Conservation (phyloP, 768 basidiomycete genomes). For the Phlegmacium glaucopus region DNA sequence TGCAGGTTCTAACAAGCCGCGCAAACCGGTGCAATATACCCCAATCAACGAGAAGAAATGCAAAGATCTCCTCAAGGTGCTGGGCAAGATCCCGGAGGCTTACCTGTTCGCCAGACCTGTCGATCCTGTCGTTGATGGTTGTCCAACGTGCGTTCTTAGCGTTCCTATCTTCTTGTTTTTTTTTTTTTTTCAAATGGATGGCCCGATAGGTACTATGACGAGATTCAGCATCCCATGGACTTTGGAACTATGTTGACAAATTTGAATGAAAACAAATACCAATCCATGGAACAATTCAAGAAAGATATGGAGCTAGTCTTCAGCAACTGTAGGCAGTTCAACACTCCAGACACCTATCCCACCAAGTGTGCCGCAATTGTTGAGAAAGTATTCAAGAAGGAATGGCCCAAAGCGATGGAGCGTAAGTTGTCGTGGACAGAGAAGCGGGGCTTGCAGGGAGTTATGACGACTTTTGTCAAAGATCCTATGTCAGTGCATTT, state of each 20-base stretch:
- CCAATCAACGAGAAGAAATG: conserved; percentile 84
- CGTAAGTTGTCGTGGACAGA: conserved; percentile 73
- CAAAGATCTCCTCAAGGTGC: conserved; percentile 59
- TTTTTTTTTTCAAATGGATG: neutral
- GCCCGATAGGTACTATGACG: conserved; percentile 74
- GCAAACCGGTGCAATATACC: conserved; percentile 35
- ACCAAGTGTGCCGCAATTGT: conserved; percentile 66
- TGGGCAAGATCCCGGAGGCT: conserved; percentile 64
- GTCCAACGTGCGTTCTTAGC: conserved; percentile 72
- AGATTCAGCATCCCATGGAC: conserved; percentile 93
- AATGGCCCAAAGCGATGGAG: conserved; percentile 79
- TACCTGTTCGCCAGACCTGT: conserved; percentile 79
- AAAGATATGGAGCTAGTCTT: conserved; percentile 82
- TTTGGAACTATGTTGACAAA: conserved; percentile 77
- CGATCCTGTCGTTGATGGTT: conserved; percentile 78
- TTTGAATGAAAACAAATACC: conserved; percentile 64
- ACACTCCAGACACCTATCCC: conserved; percentile 77
- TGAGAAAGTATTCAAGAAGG: conserved; percentile 75
- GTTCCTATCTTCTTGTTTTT: conserved; percentile 7
- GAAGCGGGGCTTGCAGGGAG: conserved; percentile 70
- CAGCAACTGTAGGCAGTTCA: conserved; percentile 90
- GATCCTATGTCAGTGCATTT: conserved; percentile 56
- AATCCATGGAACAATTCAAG: conserved; percentile 78
- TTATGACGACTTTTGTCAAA: conserved; percentile 67
- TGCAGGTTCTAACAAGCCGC: conserved; percentile 26